Evolutionary conservation across 306 rosid species (phyloP), one percentile per base, ranked within the genome.

Genomic region (Chamaecrista fasciculata): DNA sequence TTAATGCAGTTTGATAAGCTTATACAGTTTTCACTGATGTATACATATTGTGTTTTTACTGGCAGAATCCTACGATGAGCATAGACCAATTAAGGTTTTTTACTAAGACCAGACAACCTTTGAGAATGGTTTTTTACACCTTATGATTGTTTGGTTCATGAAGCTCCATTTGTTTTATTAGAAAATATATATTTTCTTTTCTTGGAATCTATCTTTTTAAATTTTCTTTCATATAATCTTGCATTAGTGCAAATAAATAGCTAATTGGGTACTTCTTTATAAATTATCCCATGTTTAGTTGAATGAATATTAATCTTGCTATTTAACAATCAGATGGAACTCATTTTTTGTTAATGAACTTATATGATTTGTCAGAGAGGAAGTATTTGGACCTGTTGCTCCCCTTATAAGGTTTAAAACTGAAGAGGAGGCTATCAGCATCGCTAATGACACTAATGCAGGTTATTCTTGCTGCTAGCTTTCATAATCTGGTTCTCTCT

Each of bases 361-460:
- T 26, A 8, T 29, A 50, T 73, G 36, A 64, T 78, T 77, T 83
- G 20, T 78, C 59, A 94, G 99, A 67, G 95, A 91, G 83, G 99
- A 94, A 84, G 87, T 77, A 76, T 94, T 94, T 82, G 99, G 99
- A 71, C 99, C 97, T 20, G 97, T 94, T 29, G 97, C 99, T 14
- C 95, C 97, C 74, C 85, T 94, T 47, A 59, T 89, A 79, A 85
- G 72, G 62, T 94, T 94, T 85, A 89, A 79, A 88, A 88, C 97
- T 28, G 97, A 91, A 85, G 95, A 85, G 69, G 97, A 94, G 36
- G 97, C 99, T 57, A 87, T 94, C 62, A 66, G 40, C 62, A 82
- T 94, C 23, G 99, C 99, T 48, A 94, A 91, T 21, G 89, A 86
- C 85, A 89, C 95, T 60, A 84, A 82, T 36, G 92, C 99, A 79